Percentiles rank a stretch among this genome's conserved stretches.
Conservation (phyloP, 1,139 yeast species). For the Diutina catenulata region DNA sequence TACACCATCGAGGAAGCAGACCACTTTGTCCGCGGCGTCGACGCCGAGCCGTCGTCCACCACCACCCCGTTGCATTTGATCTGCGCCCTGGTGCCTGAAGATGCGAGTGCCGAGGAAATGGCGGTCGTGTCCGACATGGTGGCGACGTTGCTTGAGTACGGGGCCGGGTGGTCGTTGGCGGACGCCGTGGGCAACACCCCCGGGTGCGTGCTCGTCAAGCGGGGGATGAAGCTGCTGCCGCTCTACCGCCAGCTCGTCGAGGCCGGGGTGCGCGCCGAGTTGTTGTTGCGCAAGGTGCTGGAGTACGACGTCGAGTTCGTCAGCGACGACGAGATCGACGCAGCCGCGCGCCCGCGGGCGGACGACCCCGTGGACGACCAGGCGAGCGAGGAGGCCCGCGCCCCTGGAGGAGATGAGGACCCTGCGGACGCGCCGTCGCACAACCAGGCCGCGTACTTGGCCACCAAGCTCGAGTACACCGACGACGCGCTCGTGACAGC, state of each 20-base stretch:
- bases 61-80: constrained; percentile 76
- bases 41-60: constrained; percentile 34
- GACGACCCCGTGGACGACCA: constrained; percentile 6
- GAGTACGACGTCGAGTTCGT: constrained; percentile 42
- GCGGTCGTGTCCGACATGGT: constrained; percentile 43
- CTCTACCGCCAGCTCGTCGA: constrained; percentile 50
- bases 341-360: constrained; percentile 6
- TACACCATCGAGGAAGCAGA: constrained; percentile 71
- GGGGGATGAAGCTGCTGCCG: constrained; percentile 30
- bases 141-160: constrained; percentile 60
- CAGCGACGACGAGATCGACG: constrained; percentile 21
- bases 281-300: constrained; percentile 59
- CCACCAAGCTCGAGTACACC: constrained; percentile 56
- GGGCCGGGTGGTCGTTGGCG: constrained; percentile 82
- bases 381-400: background rate
- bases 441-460: constrained; percentile 53
- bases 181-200: constrained; percentile 64
- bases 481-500: constrained; percentile 65
- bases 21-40: constrained; percentile 33
- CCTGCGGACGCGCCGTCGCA: constrained; percentile 43
- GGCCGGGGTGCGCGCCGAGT: constrained; percentile 88
- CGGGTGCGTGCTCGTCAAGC: constrained; percentile 54
- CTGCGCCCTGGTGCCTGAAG: constrained; percentile 38
- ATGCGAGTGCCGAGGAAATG: constrained; percentile 30
- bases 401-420: constrained; percentile 7